phyloP scores from a whole-genome alignment of 2,329 filamentous ascomycete genomes.

The Pseudocercospora fijiensis region DNA sequence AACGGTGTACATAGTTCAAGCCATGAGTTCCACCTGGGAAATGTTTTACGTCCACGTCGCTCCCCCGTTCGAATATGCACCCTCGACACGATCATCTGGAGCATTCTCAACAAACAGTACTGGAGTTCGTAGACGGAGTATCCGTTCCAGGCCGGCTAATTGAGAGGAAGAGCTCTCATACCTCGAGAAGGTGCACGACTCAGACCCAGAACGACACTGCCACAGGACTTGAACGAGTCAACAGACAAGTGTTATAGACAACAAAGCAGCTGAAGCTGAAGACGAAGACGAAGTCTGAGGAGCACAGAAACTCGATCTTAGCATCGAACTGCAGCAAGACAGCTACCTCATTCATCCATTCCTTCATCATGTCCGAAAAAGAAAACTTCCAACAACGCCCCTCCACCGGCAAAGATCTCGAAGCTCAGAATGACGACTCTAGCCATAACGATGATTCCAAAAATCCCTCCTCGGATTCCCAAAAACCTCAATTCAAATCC shows the following conservation, averaged over 20 bases:
- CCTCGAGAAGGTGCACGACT: not conserved
- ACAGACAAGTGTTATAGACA: no score
- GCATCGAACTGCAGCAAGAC: not conserved
- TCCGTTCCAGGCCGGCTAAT: not conserved
- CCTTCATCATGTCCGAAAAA: not conserved
- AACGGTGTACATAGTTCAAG: not conserved
- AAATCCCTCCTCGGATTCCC: not conserved
- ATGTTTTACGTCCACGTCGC: not conserved
- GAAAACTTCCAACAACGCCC: not conserved
- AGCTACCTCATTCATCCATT: not conserved
- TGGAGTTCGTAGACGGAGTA: not conserved
- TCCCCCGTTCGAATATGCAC: not conserved
- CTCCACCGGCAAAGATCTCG: constrained; percentile 3
- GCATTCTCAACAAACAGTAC: not conserved
- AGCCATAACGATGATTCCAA: constrained; percentile 4
- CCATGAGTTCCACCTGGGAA: not conserved
- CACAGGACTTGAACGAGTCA: no score
- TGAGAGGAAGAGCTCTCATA: not conserved
- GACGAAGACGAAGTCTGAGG: not conserved
- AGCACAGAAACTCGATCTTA: not conserved
- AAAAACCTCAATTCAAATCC: not conserved
- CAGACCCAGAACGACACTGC: no score
- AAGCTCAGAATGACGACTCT: constrained; percentile 6
- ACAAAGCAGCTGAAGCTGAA: no score
- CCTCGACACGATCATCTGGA: not conserved